Evolutionary conservation across 2,329 filamentous ascomycete species (phyloP), one percentile per base, ranked within the genome.

Genomic region (Pseudopyrenochaeta lycopersici): DNA sequence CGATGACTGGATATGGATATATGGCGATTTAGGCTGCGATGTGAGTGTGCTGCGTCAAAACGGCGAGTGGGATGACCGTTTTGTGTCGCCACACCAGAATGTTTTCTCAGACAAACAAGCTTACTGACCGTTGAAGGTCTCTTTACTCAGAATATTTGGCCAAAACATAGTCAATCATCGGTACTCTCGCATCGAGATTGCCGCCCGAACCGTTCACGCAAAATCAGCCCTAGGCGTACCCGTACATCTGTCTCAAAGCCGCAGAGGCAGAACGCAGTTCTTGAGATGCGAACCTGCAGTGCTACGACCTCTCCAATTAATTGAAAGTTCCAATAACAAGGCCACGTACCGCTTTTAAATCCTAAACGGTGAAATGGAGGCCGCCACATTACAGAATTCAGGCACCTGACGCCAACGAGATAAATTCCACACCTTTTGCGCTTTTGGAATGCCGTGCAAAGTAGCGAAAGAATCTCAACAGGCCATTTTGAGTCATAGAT

Each of bases 21-120:
- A 30, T 18, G 12, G 15, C 40, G 40, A 42, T 42, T 42, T 21
- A 21, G 20, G 20, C 21, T 1, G 21, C 23, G 38, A 40, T n/a
- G n/a, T 23, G 32, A 31, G 14, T 23, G 14, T 30, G 21, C 15
- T 30, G 40, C 11, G 3, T 21, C 5, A 20, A 23, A 14, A 39
- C 20, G 4, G 14, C 21, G 17, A 38, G 35, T 21, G 35, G 12
- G 35, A 30, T 29, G 23, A 30, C 40, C 40, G n/a, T 18, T 30
- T 42, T 15, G 40, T 42, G 40, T 30, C 15, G 40, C 40, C 40
- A 42, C 40, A 42, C 40, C 23, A 17, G 40, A 27, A 27, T 42
- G 14, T 42, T 39, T 23, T 18, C 36, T 20, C 36, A 27, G 39
- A 15, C 10, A 31, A 23, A n/a, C 10, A 12, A 30, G 23, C 1